Evolutionary conservation across 2,329 filamentous ascomycete genomes (phyloP).

Genomic region (Pyrenochaeta sp.): DNA sequence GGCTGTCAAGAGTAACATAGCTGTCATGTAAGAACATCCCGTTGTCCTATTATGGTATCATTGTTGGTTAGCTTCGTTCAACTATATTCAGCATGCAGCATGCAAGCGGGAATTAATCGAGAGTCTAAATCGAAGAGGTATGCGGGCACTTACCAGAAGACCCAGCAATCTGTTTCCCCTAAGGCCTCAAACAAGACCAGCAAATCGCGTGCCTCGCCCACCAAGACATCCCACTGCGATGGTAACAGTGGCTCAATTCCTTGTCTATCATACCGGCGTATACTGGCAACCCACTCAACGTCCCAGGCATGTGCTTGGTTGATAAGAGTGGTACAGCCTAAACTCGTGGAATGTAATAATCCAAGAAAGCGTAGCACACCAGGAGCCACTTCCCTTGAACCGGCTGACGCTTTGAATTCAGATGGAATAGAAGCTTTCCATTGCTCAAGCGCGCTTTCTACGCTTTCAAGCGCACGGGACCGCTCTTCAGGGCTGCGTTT

Average conservation of each 20-base stretch:
- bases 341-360: conserved; percentile 26
- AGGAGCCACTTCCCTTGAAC: conserved; percentile 16
- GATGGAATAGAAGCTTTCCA: conserved; percentile 29
- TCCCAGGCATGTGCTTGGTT: conserved; percentile 26
- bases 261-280: conserved; percentile 17
- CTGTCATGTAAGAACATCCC: conserved; percentile 27
- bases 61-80: conserved; percentile 10
- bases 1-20: conserved; percentile 26
- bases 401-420: conserved; percentile 18
- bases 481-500: conserved; percentile 23
- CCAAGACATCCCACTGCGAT: conserved; percentile 25
- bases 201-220: conserved; percentile 25
- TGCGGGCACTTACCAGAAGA: conserved; percentile 27
- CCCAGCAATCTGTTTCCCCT: conserved; percentile 16
- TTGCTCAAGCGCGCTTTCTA: conserved; percentile 22
- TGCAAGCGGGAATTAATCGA: conserved; percentile 7
- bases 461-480: conserved; percentile 15
- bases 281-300: conserved; percentile 17
- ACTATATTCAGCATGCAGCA: conserved; percentile 2
- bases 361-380: conserved; percentile 21
- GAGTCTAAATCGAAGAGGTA: conserved; percentile 1
- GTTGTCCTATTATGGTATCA: conserved; percentile 24
- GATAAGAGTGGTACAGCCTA: conserved; percentile 27
- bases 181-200: conserved; percentile 21
- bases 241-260: conserved; percentile 21